Conservation (phyloP, 2,329 filamentous ascomycete species). For the Epichloe uncinata region DNA sequence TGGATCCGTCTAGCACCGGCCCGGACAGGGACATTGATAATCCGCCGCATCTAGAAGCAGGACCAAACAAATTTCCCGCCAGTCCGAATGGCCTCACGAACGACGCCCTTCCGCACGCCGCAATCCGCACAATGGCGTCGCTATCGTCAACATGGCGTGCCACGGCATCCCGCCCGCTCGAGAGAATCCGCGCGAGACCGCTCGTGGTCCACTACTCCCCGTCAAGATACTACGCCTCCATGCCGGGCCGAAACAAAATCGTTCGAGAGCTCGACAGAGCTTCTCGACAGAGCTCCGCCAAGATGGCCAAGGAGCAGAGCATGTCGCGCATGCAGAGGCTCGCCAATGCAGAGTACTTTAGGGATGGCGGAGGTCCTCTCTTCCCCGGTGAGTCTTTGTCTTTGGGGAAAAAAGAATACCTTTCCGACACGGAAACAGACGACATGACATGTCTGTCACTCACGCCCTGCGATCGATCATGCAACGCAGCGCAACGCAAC, state of each 20-base stretch:
- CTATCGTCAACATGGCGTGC: constrained; percentile 11
- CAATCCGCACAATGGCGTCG: constrained; percentile 7
- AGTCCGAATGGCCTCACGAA: too few species aligned
- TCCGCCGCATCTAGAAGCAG: too few species aligned
- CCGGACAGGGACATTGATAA: too few species aligned
- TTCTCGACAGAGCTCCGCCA: constrained; percentile 11
- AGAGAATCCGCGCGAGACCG: constrained; percentile 10
- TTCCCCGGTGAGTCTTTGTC: constrained; percentile 17
- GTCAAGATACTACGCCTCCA: constrained; percentile 13
- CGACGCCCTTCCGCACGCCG: neutral
- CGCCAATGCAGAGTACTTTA: constrained; percentile 21
- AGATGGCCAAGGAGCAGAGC: constrained; percentile 15
- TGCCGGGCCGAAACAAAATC: constrained; percentile 14
- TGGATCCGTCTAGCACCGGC: too few species aligned
- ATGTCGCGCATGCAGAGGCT: constrained; percentile 19
- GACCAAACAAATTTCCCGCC: too few species aligned
- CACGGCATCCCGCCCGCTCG: constrained; percentile 8
- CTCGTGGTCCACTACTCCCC: constrained; percentile 11
- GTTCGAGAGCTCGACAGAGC: constrained; percentile 17
- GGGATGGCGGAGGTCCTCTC: constrained; percentile 19
- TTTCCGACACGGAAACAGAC: too few species aligned
- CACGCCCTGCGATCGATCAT: too few species aligned
- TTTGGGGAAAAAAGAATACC: too few species aligned
- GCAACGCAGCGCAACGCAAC: too few species aligned
- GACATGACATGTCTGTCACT: too few species aligned